These are phyloP conservation scores for Jackrogersella minutella DNA, from an alignment of 495 filamentous ascomycete species.

Conservation along the genomic window DNA sequence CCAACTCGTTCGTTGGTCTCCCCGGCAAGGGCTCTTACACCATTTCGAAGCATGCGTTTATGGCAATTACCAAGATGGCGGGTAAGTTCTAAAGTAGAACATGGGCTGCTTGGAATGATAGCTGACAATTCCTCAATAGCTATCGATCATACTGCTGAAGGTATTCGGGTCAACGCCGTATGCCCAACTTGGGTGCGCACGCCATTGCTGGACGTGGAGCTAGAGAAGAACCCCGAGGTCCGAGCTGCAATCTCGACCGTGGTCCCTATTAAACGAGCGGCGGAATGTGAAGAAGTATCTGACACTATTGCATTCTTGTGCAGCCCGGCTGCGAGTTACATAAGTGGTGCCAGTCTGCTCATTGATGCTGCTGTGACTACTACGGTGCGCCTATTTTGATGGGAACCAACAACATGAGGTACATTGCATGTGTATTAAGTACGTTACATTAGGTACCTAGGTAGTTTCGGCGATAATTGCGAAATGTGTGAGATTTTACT, in stretches of 20 bases:
- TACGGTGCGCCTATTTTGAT: neutral
- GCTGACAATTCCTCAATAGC: neutral
- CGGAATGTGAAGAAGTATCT: constrained; percentile 51
- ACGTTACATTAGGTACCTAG: no score
- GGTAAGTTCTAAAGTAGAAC: neutral
- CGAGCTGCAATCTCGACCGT: constrained; percentile 32
- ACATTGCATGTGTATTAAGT: no score
- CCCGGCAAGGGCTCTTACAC: constrained; percentile 7
- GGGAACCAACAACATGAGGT: neutral
- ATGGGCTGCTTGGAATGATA: neutral
- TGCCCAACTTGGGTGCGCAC: constrained; percentile 55
- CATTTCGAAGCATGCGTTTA: constrained; percentile 19
- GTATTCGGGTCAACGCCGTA: constrained; percentile 55
- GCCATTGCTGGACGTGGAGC: constrained; percentile 47
- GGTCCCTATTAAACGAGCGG: constrained; percentile 48
- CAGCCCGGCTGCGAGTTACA: constrained; percentile 32
- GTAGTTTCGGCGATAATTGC: no score
- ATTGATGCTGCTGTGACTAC: neutral
- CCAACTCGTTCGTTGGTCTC: neutral
- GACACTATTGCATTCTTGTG: constrained; percentile 54
- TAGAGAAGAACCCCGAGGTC: constrained; percentile 24
- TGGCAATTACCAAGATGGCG: constrained; percentile 9
- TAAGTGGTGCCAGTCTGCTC: neutral
- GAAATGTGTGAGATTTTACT: no score
- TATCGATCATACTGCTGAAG: constrained; percentile 43